Conservation (phyloP, 192 early-diverging fungal species). For the Rhizophlyctis rosea region DNA sequence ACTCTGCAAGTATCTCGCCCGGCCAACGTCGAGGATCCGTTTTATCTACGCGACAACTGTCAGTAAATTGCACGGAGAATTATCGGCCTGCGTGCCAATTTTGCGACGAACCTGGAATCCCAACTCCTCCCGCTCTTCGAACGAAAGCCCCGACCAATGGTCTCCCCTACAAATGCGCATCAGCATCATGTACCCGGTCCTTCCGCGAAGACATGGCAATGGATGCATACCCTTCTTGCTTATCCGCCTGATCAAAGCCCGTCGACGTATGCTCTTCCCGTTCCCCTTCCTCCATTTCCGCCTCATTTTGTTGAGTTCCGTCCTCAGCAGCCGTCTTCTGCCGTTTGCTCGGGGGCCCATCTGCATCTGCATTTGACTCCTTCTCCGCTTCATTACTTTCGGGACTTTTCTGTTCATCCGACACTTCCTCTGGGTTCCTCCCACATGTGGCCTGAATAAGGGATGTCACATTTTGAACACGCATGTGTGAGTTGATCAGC, state of each 20-base stretch:
- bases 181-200: too few species aligned
- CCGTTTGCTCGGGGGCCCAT: too few species aligned
- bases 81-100: too few species aligned
- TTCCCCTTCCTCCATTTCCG: slow-evolving; percentile 43
- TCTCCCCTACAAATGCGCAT: too few species aligned
- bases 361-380: too few species aligned
- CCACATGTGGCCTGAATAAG: not conserved
- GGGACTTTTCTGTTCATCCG: slow-evolving; percentile 9
- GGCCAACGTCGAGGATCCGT: slow-evolving; percentile 73
- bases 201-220: not conserved
- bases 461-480: too few species aligned
- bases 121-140: slow-evolving; percentile 55
- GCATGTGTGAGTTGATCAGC: slow-evolving; percentile 6
- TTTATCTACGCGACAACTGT: too few species aligned
- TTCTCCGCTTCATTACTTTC: slow-evolving; percentile 26
- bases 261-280: slow-evolving; percentile 26
- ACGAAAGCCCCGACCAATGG: slow-evolving; percentile 71
- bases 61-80: too few species aligned
- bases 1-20: slow-evolving; percentile 51
- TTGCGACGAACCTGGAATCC: slow-evolving; percentile 70
- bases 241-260: too few species aligned
- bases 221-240: not conserved
- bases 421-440: not conserved
- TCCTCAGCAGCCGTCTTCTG: slow-evolving; percentile 21
- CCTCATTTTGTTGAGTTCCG: slow-evolving; percentile 28